Evolutionary conservation across 75 land plant genomes (phyloP), one percentile per base, ranked within the genome.

Genomic region (Cupressus sempervirens): DNA sequence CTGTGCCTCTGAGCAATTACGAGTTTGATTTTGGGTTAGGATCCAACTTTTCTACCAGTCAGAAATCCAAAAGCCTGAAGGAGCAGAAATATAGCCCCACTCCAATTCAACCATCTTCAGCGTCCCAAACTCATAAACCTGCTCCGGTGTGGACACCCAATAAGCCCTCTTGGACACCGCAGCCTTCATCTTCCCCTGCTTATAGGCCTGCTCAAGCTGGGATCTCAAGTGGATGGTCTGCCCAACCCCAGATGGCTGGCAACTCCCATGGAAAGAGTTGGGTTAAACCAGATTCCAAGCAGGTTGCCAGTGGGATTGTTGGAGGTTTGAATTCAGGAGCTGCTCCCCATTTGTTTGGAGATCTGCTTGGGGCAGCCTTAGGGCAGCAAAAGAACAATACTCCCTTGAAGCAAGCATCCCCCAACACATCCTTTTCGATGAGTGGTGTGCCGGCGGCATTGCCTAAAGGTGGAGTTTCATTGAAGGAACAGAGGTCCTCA

Each of bases 261-360:
- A 98, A 95, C 82, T 92, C 95, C 26, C 85, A 88, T 18, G 99
- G 99, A 43, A 95, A 92, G 90, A 95, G 93, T 84, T 97, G 99
- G 98, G 85, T 38, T 13, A 43, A 83, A 15, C 54, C 84, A 30
- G 46, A 38, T 36, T 45, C 76, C 18, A 54, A 68, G 26, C 84
- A 91, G 41, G 15, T 83, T 29, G 79, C 86, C 16, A 50, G 82
- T 32, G 87, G 13, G 38, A 53, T 46, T 30, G 85, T 76, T 38
- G 84, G n/a, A 68, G 87, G 75, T 43, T 87, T 80, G 91, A 93
- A 52, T 86, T 87, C 73, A 84, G 76, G 40, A 84, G 83, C 35
- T 86, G 89, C 72, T 82, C 93, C 62, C 91, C 92, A 94, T 86
- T 86, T 97, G 85, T 97, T 97, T 85, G 91, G 95, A 36, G 99